These are phyloP conservation scores for Cercospora sp. DNA, from an alignment of 2,329 filamentous ascomycete genomes.

Conservation along the genomic window DNA sequence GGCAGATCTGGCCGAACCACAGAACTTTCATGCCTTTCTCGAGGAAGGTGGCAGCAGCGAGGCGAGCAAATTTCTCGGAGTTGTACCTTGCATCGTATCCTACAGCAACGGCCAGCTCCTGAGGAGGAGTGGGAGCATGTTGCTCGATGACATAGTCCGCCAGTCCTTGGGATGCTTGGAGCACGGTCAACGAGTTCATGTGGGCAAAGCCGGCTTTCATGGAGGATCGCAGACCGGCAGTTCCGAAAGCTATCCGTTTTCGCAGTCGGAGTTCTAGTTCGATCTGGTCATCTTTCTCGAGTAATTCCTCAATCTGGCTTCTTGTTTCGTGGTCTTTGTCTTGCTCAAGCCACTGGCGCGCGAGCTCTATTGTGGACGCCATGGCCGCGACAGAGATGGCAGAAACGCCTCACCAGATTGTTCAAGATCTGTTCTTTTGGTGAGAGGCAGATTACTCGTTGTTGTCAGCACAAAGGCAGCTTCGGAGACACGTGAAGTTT, in stretches of 20 bases:
- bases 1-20: conserved; percentile 58
- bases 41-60: conserved; percentile 62
- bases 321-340: conserved; percentile 57
- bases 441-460: neutral
- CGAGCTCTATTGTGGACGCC: conserved; percentile 39
- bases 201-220: conserved; percentile 65
- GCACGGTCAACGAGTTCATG: conserved; percentile 43
- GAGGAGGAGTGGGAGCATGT: conserved; percentile 32
- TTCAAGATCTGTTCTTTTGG: neutral
- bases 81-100: conserved; percentile 65
- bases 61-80: conserved; percentile 60
- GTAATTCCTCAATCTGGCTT: conserved; percentile 56
- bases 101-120: conserved; percentile 57
- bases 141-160: conserved; percentile 59
- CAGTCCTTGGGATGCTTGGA: conserved; percentile 63
- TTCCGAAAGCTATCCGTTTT: conserved; percentile 62
- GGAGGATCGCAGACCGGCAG: conserved; percentile 61
- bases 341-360: conserved; percentile 59
- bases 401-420: neutral
- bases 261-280: conserved; percentile 57
- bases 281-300: conserved; percentile 45
- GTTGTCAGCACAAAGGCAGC: neutral
- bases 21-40: conserved; percentile 60
- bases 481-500: neutral
- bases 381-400: neutral